These are phyloP conservation scores for Botrytis aclada DNA, from an alignment of 2,329 filamentous ascomycete genomes.

Conservation along the genomic window DNA sequence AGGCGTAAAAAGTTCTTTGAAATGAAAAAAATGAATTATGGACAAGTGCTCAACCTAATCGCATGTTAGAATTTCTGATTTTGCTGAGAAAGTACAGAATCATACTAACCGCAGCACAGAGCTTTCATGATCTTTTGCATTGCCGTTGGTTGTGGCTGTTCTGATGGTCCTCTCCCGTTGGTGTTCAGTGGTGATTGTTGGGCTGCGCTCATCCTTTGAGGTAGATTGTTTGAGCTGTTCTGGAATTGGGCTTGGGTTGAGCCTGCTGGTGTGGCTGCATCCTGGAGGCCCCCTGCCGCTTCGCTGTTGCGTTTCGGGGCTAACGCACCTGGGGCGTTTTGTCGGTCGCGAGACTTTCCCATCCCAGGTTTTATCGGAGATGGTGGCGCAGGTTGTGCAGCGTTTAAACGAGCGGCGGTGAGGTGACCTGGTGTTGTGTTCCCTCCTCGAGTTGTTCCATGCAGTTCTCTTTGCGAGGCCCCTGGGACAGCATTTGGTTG, in stretches of 20 bases:
- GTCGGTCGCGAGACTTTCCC: slow-evolving; percentile 69
- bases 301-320: slow-evolving; percentile 74
- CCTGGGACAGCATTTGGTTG: slow-evolving; percentile 59
- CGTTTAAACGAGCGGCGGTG: slow-evolving; percentile 87
- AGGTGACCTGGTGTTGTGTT: slow-evolving; percentile 44
- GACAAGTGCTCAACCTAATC: slow-evolving; percentile 33
- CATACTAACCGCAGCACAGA: slow-evolving; percentile 76
- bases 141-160: slow-evolving; percentile 69
- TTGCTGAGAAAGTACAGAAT: slow-evolving; percentile 17
- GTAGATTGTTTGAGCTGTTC: slow-evolving; percentile 86
- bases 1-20: slow-evolving; percentile 9
- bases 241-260: slow-evolving; percentile 96
- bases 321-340: slow-evolving; percentile 67
- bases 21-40: slow-evolving; percentile 17
- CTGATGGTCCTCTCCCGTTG: slow-evolving; percentile 52
- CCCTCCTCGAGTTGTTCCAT: slow-evolving; percentile 62
- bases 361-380: slow-evolving; percentile 76
- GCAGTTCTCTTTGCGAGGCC: slow-evolving; percentile 79
- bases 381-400: slow-evolving; percentile 83
- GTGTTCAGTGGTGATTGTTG: slow-evolving; percentile 55
- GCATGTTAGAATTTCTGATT: slow-evolving; percentile 24
- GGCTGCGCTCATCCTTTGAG: slow-evolving; percentile 56
- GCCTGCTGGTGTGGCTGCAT: slow-evolving; percentile 79
- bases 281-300: slow-evolving; percentile 64
- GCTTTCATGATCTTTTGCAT: slow-evolving; percentile 92